phyloP scores from a whole-genome alignment of 2,329 filamentous ascomycete species.

The Fusarium phyllophilum region DNA sequence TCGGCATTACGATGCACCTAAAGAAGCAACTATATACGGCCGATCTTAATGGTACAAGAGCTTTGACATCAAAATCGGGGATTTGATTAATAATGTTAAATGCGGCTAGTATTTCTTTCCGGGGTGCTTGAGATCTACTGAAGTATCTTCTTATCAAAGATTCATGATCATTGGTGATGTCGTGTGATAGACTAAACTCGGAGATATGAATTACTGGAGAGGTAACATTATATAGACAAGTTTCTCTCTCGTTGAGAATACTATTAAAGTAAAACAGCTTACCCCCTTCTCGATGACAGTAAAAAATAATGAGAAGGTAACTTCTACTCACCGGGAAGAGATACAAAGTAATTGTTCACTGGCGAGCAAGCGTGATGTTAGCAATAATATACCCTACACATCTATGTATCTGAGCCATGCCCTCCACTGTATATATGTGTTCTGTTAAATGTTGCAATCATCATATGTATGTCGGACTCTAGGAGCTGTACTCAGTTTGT shows the following conservation, averaged over 20 bases:
- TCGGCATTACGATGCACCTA: conserved; percentile 7
- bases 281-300: neutral
- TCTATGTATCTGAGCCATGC: neutral
- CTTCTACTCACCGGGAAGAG: neutral
- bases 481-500: neutral
- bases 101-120: neutral
- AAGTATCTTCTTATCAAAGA: neutral
- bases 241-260: neutral
- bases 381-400: neutral
- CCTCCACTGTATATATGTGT: too few relatives aligned
- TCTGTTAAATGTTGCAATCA: too few relatives aligned
- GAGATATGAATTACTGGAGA: neutral
- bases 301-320: neutral
- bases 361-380: neutral
- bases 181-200: too few relatives aligned
- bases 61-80: neutral
- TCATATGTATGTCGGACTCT: neutral
- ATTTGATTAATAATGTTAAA: neutral
- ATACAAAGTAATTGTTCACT: neutral
- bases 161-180: neutral
- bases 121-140: neutral
- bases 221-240: neutral
- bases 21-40: neutral
- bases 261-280: neutral
- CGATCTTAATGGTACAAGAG: neutral